A percentile compares a stretch with the other conserved stretches of the same genome.
Evolutionary conservation across 768 basidiomycete genomes (phyloP).

Genomic region (Suillus fuscotomentosus): DNA sequence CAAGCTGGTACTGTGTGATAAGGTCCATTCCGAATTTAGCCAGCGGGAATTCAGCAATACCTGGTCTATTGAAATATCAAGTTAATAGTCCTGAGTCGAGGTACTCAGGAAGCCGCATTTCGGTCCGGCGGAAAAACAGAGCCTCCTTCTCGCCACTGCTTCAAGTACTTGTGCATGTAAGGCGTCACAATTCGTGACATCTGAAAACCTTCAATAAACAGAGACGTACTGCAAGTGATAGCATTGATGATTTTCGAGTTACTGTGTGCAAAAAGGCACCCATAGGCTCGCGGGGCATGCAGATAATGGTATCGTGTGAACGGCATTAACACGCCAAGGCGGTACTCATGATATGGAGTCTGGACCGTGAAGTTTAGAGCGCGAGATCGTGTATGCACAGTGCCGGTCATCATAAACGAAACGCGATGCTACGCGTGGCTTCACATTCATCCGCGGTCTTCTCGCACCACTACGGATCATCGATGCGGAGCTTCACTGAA

Average conservation of each 20-base stretch:
- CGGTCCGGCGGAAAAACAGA: no score
- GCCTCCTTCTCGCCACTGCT: no score
- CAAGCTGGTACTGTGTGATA: not conserved
- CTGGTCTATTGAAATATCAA: not conserved
- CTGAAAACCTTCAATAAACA: not conserved
- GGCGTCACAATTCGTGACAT: no score
- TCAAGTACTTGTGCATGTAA: no score
- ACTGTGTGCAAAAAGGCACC: not conserved
- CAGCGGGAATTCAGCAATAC: not conserved
- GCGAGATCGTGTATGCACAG: not conserved
- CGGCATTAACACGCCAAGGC: constrained; percentile 1
- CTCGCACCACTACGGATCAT: not conserved
- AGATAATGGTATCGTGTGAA: not conserved
- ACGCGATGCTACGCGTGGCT: not conserved
- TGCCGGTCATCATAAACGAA: not conserved
- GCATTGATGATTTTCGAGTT: not conserved
- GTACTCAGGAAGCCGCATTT: no score
- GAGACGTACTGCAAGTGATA: not conserved
- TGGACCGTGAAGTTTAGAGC: not conserved
- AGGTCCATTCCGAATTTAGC: not conserved
- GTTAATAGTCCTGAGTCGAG: not conserved
- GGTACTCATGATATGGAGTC: not conserved
- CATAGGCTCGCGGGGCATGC: not conserved
- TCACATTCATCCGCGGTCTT: not conserved
- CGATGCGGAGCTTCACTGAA: not conserved